Base-by-base conservation (phyloP, 345 rosid species). In the Anastatica hierochuntica region DNA sequence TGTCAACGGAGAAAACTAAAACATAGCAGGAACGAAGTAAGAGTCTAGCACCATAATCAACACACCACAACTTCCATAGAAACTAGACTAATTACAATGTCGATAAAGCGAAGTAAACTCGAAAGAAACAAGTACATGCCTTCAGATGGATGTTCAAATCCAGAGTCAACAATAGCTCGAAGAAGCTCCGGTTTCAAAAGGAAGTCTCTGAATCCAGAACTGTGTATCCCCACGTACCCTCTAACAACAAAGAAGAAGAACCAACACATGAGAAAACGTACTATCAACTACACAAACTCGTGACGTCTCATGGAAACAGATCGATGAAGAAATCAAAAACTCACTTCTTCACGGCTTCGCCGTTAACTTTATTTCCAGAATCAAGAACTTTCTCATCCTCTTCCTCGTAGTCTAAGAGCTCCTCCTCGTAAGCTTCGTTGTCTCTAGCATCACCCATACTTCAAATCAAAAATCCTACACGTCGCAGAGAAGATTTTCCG, bases 171-270 rank as follows among this genome's bases (percentile, higher is more conserved):
- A 40, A 92, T 92, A 5, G 98, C 88, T 15, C 97, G 77, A 43
- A 92, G 97, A 60, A 92, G 97, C 82, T 92, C 97, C 35, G 98
- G 99, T 72, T 94, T 94, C 71, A 94, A 68, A 34, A 94, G 95
- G 75, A 94, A 94, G 83, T 94, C 99, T 76, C 97, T 94, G 83
- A 94, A 94, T 68, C 99, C 97, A 4, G 99, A 94, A 70, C 97
- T 88, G 90, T 94, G 97, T 43, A 94, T 92, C 19, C 98, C 95
- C 29, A 92, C 96, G 61, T 88, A 92, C 2, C 98, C 94, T 80
- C 98, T 92, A 29, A 30, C 10, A 17, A n/a, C n/a, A n/a, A n/a
- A n/a, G 4, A 56, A 30, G 39, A n/a, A 40, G 18, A 6, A 6
- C 16, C 1, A 42, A 2, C 6, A 31, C 2, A 53, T 37, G n/a